Conservation (phyloP, 176 grass and related monocot species). For the Musa beccarii region DNA sequence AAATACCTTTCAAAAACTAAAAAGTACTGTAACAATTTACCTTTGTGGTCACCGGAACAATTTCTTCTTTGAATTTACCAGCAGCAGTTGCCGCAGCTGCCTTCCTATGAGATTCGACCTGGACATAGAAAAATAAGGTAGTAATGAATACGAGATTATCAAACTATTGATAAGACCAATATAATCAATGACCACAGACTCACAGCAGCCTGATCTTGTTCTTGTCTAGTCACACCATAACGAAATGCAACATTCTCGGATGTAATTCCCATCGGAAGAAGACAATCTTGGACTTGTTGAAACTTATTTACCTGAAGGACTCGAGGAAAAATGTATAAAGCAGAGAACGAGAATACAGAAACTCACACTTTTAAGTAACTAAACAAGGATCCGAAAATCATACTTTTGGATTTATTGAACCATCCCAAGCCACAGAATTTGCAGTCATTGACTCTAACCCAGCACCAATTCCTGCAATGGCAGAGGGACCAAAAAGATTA, state of each 20-base stretch:
- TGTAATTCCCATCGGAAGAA: conserved; percentile 95
- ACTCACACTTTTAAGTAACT: background rate
- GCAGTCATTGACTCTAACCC: conserved; percentile 81
- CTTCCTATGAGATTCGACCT: conserved; percentile 79
- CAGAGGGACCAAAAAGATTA: background rate
- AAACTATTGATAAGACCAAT: background rate
- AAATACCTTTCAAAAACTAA: too few relatives aligned
- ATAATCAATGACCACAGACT: conserved; percentile 26
- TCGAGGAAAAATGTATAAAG: background rate
- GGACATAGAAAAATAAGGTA: background rate
- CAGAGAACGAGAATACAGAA: background rate
- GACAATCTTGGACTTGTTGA: conserved; percentile 89
- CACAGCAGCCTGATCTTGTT: conserved; percentile 92
- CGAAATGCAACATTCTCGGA: conserved; percentile 93
- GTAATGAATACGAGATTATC: background rate
- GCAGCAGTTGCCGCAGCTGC: conserved; percentile 69
- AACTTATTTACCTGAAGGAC: conserved; percentile 45
- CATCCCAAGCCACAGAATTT: conserved; percentile 69
- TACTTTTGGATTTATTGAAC: conserved; percentile 86
- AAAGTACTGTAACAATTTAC: conserved; percentile 14
- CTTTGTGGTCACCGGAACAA: conserved; percentile 74
- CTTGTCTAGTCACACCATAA: conserved; percentile 71
- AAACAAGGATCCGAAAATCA: background rate
- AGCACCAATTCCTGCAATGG: conserved; percentile 68
- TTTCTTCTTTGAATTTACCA: conserved; percentile 95